Evolutionary conservation across 2,329 filamentous ascomycete species (phyloP).

Genomic region (Aciculosporium take): DNA sequence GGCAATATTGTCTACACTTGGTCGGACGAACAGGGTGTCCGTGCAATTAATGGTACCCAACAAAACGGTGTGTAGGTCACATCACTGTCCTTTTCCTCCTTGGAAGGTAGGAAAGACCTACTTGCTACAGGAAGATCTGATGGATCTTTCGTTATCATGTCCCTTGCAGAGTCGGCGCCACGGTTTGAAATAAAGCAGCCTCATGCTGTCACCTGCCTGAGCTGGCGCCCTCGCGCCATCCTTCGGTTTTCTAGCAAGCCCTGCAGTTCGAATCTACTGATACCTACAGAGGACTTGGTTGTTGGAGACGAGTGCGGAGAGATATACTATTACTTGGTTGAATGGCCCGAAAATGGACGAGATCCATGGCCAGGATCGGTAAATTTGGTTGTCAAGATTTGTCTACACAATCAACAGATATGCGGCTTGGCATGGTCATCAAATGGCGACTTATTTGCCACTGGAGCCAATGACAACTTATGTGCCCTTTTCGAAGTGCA

Average conservation of each 20-base stretch:
- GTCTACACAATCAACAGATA: conserved; percentile 74
- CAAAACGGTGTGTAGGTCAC: conserved; percentile 45
- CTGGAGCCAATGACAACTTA: conserved; percentile 83
- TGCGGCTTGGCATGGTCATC: conserved; percentile 84
- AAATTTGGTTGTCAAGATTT: conserved; percentile 62
- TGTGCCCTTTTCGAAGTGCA: conserved; percentile 68
- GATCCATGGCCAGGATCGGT: conserved; percentile 66
- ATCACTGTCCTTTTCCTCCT: conserved; percentile 79
- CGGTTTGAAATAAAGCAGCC: conserved; percentile 65
- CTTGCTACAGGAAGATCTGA: conserved; percentile 73
- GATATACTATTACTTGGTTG: conserved; percentile 77
- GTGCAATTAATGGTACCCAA: conserved; percentile 24
- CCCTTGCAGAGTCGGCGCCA: conserved; percentile 52
- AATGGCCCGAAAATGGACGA: conserved; percentile 60
- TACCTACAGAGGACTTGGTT: conserved; percentile 67
- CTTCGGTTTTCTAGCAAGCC: conserved; percentile 37
- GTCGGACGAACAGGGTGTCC: conserved; percentile 61
- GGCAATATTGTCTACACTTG: conserved; percentile 71
- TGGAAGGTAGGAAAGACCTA: conserved; percentile 59
- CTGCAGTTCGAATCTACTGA: conserved; percentile 30
- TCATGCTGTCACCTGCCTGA: conserved; percentile 60
- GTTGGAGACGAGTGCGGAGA: conserved; percentile 74
- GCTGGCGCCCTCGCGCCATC: conserved; percentile 57
- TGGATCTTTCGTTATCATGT: conserved; percentile 64
- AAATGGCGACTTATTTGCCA: conserved; percentile 64